These are phyloP conservation scores for Lichtheimia ramosa DNA, from an alignment of 371 early-diverging fungal genomes.

Conservation along the genomic window DNA sequence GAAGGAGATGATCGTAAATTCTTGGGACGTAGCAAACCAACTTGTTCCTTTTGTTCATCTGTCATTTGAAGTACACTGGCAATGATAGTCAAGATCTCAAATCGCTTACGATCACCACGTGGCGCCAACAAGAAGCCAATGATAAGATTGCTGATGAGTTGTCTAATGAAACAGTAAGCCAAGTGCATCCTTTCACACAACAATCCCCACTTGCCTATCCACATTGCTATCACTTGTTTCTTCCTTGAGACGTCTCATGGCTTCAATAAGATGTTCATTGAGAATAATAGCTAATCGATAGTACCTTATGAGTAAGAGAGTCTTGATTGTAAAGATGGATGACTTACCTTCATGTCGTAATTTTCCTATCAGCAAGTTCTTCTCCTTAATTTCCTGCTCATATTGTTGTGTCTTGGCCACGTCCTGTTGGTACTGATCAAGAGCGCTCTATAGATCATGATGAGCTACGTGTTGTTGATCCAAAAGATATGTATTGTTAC, in stretches of 20 bases:
- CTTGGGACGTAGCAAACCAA: constrained; percentile 72
- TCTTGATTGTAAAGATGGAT: background rate
- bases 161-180: constrained; percentile 55
- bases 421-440: constrained; percentile 60
- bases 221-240: constrained; percentile 78
- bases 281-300: constrained; percentile 64
- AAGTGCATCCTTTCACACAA: no score
- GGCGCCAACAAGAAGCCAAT: constrained; percentile 83
- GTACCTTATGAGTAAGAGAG: background rate
- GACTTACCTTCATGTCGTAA: constrained; percentile 70
- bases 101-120: constrained; percentile 86
- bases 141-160: constrained; percentile 82
- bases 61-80: constrained; percentile 82
- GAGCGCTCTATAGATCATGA: constrained; percentile 20
- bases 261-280: constrained; percentile 82
- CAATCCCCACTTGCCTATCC: constrained; percentile 55
- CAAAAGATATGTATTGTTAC: constrained; percentile 14
- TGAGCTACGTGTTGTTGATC: background rate
- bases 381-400: constrained; percentile 75
- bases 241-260: constrained; percentile 81
- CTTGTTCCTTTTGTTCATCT: constrained; percentile 85
- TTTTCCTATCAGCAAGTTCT: constrained; percentile 74
- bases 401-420: constrained; percentile 62
- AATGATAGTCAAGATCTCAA: constrained; percentile 86
- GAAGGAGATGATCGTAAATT: constrained; percentile 16